Base-by-base conservation (phyloP, 2,329 filamentous ascomycete species). In the Penicillium sp. region DNA sequence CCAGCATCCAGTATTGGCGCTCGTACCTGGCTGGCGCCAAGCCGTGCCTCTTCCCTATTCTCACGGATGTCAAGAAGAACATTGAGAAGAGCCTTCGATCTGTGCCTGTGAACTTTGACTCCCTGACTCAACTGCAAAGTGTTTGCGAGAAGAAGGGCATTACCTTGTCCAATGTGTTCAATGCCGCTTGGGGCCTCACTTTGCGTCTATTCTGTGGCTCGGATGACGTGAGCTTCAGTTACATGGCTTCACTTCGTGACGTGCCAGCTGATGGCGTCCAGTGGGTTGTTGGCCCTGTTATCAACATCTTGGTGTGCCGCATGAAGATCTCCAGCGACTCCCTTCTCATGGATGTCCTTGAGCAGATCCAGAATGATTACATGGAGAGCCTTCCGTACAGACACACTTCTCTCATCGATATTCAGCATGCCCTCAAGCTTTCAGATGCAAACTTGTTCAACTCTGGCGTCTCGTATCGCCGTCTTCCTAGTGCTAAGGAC, bases 181-280 rank as follows among this genome's bases (percentile, higher is more conserved):
- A 96, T 73, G 88, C 90, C 3, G 81, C 88, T 2, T 96, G 93
- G 89, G 77, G 87, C 0, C 81, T 84, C 1, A 86, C 87, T 0
- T 76, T 96, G 0, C 82, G 84, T 17, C 79, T 79, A 35, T 76
- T 83, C 64, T 86, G 86, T 0, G 81, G 91, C 7, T 92, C 92
- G 0, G 78, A 95, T 17, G 84, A 97, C 14, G 83, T 92, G 0
- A 79, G 74, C 17, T 83, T 83, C 62, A 79, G 78, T 11, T 82
- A 81, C 61, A 74, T 81, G 51, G 64, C 73, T 6, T 76, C 74
- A 1, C 72, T 79, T 14, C 67, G 80, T 57, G 79, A 81, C 52
- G 67, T 73, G 0, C 59, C 77, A n/a, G 74, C 79, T 3, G 71
- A 74, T 35, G 71, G 72, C 0, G 69, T 79, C 1, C 72, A 79